Evolutionary conservation across 345 rosid species (phyloP).

Genomic region (Conringia planisiliqua): DNA sequence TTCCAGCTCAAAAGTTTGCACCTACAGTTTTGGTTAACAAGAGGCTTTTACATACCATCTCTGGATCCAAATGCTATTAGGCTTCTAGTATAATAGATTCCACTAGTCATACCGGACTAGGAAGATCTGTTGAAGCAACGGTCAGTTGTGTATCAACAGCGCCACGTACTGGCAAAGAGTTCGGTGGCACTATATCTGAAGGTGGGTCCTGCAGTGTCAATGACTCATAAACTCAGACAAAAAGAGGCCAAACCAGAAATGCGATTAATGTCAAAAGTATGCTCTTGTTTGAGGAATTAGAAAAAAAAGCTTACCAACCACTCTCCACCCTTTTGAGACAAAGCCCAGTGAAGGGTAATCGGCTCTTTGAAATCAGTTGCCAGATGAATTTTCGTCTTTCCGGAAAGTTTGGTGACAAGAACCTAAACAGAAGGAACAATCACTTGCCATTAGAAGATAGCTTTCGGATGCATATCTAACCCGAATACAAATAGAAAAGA

Average conservation of each 20-base stretch:
- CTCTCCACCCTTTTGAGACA: conserved; percentile 76
- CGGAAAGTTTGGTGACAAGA: conserved; percentile 63
- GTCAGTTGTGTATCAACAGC: conserved; percentile 67
- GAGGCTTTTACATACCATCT: conserved; percentile 15
- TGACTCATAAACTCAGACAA: conserved; percentile 17
- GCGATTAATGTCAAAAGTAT: conserved; percentile 11
- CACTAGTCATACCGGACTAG: conserved; percentile 53
- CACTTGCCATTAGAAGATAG: conserved; percentile 16
- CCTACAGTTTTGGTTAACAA: conserved; percentile 44
- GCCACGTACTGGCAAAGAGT: conserved; percentile 53
- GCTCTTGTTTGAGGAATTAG: conserved; percentile 7
- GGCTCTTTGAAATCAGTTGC: conserved; percentile 74
- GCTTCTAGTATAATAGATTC: conserved; percentile 16
- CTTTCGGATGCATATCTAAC: conserved; percentile 2
- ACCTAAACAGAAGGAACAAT: conserved; percentile 45
- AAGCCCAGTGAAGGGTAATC: conserved; percentile 88
- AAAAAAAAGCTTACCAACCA: conserved; percentile 75
- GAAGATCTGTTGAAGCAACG: conserved; percentile 41
- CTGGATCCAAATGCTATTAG: conserved; percentile 12
- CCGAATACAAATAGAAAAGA: neutral
- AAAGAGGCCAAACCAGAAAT: conserved; percentile 16
- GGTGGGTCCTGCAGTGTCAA: conserved; percentile 77
- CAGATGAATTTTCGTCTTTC: conserved; percentile 58
- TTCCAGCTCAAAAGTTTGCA: conserved; percentile 70
- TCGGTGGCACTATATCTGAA: conserved; percentile 57